Evolutionary conservation across 768 basidiomycete genomes (phyloP), one percentile per base, ranked within the genome.

Genomic region (Udeniomyces megalosporus): DNA sequence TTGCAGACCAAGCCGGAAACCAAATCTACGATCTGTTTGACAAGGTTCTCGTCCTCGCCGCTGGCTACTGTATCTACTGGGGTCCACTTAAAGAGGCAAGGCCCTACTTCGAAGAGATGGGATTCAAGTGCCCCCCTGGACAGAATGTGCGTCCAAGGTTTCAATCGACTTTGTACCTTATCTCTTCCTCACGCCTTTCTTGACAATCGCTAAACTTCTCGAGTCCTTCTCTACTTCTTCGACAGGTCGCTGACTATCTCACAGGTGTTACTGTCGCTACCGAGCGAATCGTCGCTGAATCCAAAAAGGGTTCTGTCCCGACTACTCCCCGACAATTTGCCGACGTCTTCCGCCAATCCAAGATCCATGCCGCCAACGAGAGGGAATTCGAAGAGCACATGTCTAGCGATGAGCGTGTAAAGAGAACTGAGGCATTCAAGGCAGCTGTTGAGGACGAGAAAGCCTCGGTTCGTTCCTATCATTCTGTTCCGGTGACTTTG

Each of bases 391-490:
- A 73, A 34, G 77, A 84, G 67, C 84, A 81, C 74, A 80, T 53
- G 58, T 34, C 65, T 42, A 35, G 57, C 80, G 80, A 79, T 80
- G 53, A 79, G 78, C 0, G 81, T 84, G 63, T 80, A 79, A 68
- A 71, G 31, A 60, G 65, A 29, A 84, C 86, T 69, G 81, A 85
- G 51, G 79, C 81, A 1, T 93, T 93, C 79, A 80, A 83, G 51
- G 79, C 78, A 8, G 84, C 87, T 0, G 85, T 88, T 4, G 76
- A 79, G 24, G 80, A 79, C 14, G 84, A 88, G 70, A 90, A 91
- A 77, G 82, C 84, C 72, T 79, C 78, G 65, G 83, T 82, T 17
- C 38, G 38, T 31, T 86, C 85, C 17, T 4, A 82, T 84, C 3
- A 81, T 42, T 42, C 38, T 42, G 38, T 42, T 42, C 38, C 10